A percentile compares a stretch with the other conserved stretches of the same genome.
phyloP scores from a whole-genome alignment of 2,329 filamentous ascomycete species.

The Alternaria sp. region DNA sequence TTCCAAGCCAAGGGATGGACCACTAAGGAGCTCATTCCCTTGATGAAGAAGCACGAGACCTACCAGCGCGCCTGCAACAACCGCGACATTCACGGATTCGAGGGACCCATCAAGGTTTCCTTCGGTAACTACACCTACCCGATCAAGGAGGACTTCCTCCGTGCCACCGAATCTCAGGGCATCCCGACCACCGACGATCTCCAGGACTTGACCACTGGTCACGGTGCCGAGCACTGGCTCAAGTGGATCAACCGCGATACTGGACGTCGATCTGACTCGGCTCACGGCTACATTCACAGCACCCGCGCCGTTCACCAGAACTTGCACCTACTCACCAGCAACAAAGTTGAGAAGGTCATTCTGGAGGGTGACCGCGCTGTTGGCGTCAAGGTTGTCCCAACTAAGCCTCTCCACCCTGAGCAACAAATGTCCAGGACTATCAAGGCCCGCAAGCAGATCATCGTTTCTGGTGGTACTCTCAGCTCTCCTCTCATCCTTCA shows the following conservation, averaged over 20 bases:
- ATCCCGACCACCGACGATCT: conserved; percentile 80
- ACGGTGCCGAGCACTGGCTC: conserved; percentile 81
- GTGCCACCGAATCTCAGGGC: conserved; percentile 75
- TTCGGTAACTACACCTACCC: conserved; percentile 83
- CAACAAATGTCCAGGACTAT: conserved; percentile 66
- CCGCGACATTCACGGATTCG: conserved; percentile 76
- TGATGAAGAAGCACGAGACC: conserved; percentile 84
- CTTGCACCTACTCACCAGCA: conserved; percentile 76
- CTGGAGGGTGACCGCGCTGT: conserved; percentile 77
- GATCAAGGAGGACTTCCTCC: conserved; percentile 82
- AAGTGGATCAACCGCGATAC: conserved; percentile 82
- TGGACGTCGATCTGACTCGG: conserved; percentile 78
- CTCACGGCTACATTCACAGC: conserved; percentile 80
- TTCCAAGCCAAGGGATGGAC: conserved; percentile 83
- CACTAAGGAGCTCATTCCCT: conserved; percentile 76
- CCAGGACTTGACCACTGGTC: conserved; percentile 73
- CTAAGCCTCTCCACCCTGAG: conserved; percentile 71
- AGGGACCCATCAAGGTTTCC: conserved; percentile 83
- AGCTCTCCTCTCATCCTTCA: conserved; percentile 79
- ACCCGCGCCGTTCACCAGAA: conserved; percentile 76
- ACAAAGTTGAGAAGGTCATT: conserved; percentile 79
- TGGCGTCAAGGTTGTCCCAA: conserved; percentile 74
- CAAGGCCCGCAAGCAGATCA: conserved; percentile 76
- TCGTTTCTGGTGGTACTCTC: conserved; percentile 76
- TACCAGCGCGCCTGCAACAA: conserved; percentile 68